These are phyloP conservation scores for Achlya hypogyna DNA, from an alignment of 352 stramenopile species.

Conservation along the genomic window DNA sequence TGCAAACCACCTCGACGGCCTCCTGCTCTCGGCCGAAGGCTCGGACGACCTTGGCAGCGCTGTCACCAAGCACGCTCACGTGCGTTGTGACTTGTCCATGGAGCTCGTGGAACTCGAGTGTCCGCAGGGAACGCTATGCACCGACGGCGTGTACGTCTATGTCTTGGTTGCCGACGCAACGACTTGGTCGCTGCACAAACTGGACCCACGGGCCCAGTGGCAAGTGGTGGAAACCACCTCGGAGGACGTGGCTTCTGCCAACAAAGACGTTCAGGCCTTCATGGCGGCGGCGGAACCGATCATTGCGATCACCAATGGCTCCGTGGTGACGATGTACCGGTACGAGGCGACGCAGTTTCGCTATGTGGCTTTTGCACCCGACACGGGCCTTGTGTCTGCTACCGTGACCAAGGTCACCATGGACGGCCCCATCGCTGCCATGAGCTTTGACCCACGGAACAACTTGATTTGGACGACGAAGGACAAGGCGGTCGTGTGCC, in stretches of 20 bases:
- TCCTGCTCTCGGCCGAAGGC: not conserved
- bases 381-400: slow-evolving; percentile 21
- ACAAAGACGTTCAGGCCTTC: not conserved
- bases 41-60: no score
- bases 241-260: no score
- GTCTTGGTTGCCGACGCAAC: not conserved
- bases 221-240: no score
- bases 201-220: no score
- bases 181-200: not conserved
- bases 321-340: not conserved
- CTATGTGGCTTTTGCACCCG: slow-evolving; percentile 17
- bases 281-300: not conserved
- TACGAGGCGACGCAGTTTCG: not conserved
- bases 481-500: not conserved
- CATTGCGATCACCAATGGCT: slow-evolving; percentile 3
- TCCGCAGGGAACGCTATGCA: not conserved
- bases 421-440: slow-evolving; percentile 1
- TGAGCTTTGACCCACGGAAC: slow-evolving; percentile 40
- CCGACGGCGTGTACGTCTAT: slow-evolving; percentile 1
- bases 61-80: no score
- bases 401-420: slow-evolving; percentile 14
- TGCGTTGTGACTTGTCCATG: no score
- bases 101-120: slow-evolving; percentile 1
- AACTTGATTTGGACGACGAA: slow-evolving; percentile 24
- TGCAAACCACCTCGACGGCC: not conserved